Evolutionary conservation across 768 basidiomycete genomes (phyloP), one percentile per base, ranked within the genome.

Genomic region (Podaxis sp.): DNA sequence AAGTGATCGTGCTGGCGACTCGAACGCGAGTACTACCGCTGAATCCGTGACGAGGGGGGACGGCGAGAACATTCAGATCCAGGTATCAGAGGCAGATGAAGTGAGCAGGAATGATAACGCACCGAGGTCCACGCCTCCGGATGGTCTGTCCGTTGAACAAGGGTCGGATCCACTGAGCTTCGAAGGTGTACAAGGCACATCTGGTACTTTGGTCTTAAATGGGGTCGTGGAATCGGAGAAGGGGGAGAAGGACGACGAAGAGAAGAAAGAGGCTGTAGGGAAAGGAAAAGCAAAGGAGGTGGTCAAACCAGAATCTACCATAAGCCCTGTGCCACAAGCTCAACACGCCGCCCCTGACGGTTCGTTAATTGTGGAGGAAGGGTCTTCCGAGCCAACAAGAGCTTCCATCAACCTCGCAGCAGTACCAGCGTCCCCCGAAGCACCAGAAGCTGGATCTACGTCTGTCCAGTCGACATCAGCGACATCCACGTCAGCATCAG

Each of bases 1-100:
- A 36, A 40, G 64, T 66, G 47, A 54, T 33, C 7, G 55, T 25
- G 17, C 36, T 54, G 41, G 55, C 38, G 38, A 49, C 22, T 13
- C 53, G 4, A 47, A 50, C 37, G 15, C 27, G 40, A 49, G 25
- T n/a, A 22, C 36, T 37, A 13, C 15, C 38, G 59, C n/a, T 4
- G 57, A 38, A 27, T 37, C 36, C 24, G 43, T 19, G 29, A n/a
- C 19, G 4, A 27, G 37, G n/a, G 22, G 13, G n/a, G 24, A 17
- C 4, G 49, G 25, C 3, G 61, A 51, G 24, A 17, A 9, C 12
- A 12, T 3, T n/a, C 37, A 27, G 51, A n/a, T 40, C 24, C 61
- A 50, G 33, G 55, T 27, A 22, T 38, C 57, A 33, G 7, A 36
- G 8, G 29, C 13, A 13, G 29, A 25, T 11, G 43, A 55, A 8